phyloP scores from a whole-genome alignment of 306 rosid genomes.

The Gillenia trifoliata region DNA sequence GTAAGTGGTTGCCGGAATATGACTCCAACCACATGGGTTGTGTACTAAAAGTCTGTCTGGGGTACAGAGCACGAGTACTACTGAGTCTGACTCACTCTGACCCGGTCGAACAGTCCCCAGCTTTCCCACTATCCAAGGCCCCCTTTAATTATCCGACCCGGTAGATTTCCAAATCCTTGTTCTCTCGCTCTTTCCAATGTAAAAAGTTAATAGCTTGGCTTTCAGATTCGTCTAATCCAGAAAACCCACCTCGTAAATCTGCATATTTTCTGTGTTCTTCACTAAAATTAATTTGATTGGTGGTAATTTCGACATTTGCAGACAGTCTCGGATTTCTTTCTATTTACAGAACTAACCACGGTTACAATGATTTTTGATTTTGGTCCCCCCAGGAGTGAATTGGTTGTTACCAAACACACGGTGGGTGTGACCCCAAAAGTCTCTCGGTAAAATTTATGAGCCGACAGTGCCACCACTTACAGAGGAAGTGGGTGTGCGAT shows the following conservation, averaged over 20 bases:
- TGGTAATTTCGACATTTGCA: neutral
- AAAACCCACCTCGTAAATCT: neutral
- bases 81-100: constrained; percentile 23
- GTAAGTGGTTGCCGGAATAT: constrained; percentile 31
- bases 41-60: constrained; percentile 4
- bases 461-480: neutral
- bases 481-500: constrained; percentile 18
- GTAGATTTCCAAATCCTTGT: neutral
- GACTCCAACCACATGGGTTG: neutral
- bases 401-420: neutral
- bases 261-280: neutral
- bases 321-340: neutral
- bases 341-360: constrained; percentile 2
- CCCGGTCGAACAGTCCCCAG: constrained; percentile 37
- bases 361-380: neutral
- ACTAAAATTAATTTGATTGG: neutral
- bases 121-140: constrained; percentile 58
- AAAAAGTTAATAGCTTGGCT: neutral
- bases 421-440: neutral
- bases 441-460: neutral
- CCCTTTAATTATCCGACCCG: neutral
- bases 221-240: neutral
- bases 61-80: constrained; percentile 26
- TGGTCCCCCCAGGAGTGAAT: neutral
- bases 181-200: constrained; percentile 31